Evolutionary conservation across 306 rosid species (phyloP).

Genomic region (Dalbergia cochinchinensis): DNA sequence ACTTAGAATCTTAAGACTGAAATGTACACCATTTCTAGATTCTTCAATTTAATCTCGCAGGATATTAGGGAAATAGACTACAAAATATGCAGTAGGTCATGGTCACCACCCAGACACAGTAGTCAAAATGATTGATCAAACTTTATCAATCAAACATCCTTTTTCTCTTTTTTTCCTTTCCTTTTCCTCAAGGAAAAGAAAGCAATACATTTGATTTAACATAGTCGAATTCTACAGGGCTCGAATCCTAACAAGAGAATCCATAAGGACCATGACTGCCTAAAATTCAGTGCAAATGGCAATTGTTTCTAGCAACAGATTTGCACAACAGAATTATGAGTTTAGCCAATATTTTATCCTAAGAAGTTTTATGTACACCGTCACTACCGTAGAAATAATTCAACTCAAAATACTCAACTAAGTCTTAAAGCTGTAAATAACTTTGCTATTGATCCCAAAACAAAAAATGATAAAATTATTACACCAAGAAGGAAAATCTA

Average conservation of each 20-base stretch:
- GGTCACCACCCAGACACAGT: not conserved
- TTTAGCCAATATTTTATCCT: slow-evolving; percentile 9
- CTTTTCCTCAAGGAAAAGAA: not conserved
- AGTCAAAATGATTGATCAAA: not conserved
- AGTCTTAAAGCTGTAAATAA: too few species aligned
- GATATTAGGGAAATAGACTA: slow-evolving; percentile 3
- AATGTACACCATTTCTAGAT: slow-evolving; percentile 11
- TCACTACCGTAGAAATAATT: too few species aligned
- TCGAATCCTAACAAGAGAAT: not conserved
- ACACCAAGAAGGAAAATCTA: too few species aligned
- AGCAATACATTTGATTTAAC: not conserved
- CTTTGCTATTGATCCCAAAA: too few species aligned
- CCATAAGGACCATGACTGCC: not conserved
- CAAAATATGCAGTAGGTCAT: not conserved
- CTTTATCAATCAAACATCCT: slow-evolving; percentile 28
- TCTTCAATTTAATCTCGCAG: slow-evolving; percentile 10
- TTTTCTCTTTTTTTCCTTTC: not conserved
- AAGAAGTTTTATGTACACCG: not conserved
- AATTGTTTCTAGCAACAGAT: not conserved
- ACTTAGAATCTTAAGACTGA: slow-evolving; percentile 26
- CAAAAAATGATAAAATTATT: too few species aligned
- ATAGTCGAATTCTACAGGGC: not conserved
- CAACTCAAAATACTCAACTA: too few species aligned
- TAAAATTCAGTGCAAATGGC: not conserved
- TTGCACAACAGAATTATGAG: not conserved